A percentile compares a stretch with the other conserved stretches of the same genome.
phyloP scores from a whole-genome alignment of 305 asterid genomes.

The Lippia alba region DNA sequence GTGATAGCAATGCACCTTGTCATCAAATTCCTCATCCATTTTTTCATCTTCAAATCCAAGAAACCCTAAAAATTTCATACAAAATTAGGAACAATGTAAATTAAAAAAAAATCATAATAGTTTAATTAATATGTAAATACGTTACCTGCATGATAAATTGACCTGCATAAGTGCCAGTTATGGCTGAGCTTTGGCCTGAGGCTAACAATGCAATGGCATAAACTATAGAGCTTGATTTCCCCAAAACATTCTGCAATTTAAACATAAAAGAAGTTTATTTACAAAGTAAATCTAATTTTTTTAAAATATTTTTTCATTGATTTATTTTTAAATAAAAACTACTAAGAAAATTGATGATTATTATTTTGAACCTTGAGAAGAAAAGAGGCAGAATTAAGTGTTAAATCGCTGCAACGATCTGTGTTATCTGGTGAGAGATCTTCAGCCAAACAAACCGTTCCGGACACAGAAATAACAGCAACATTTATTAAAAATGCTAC shows the following conservation, averaged over 20 bases:
- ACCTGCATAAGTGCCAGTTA: conserved; percentile 95
- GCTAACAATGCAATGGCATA: conserved; percentile 90
- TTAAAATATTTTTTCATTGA: background rate
- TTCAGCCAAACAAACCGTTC: conserved; percentile 64
- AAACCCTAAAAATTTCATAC: conserved; percentile 54
- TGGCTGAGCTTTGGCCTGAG: conserved; percentile 93
- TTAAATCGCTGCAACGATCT: conserved; percentile 64
- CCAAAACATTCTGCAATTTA: conserved; percentile 74
- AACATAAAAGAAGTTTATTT: background rate
- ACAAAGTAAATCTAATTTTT: background rate
- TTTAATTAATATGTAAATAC: background rate
- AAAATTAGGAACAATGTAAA: background rate
- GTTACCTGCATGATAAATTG: conserved; percentile 90
- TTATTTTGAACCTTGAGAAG: conserved; percentile 67
- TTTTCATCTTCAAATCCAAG: conserved; percentile 80
- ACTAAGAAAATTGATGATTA: background rate
- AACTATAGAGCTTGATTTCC: conserved; percentile 75
- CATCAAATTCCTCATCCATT: conserved; percentile 74
- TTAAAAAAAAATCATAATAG: too few species aligned
- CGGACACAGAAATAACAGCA: conserved; percentile 77
- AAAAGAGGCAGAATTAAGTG: conserved; percentile 91
- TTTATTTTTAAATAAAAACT: too few species aligned
- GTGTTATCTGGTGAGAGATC: conserved; percentile 38
- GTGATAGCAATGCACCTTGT: conserved; percentile 89
- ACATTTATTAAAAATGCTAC: conserved; percentile 81